Evolutionary conservation across 345 rosid species (phyloP), one percentile per base, ranked within the genome.

Genomic region (Gossypium raimondii): DNA sequence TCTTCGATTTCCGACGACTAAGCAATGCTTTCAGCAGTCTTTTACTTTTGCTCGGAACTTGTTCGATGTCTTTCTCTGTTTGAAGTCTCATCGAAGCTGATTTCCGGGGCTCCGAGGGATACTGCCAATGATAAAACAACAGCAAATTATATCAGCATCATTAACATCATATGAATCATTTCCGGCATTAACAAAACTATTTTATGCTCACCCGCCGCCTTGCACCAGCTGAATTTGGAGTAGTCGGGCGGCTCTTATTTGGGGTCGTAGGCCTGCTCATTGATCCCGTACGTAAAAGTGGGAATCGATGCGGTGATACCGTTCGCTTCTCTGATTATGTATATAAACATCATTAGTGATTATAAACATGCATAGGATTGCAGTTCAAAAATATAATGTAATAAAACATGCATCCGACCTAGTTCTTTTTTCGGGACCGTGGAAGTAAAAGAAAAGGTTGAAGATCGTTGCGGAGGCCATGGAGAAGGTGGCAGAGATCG

Each of bases 1-100:
- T 94, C 91, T 89, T 92, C 2, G 93, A 86, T 82, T 94, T 94
- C 73, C 97, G 98, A 59, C 97, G 85, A 78, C 98, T 92, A 60
- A 94, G 97, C 80, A 94, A 81, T 17, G 97, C 92, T 84, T 92
- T 92, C 68, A 92, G 94, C 16, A 94, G 87, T 13, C 93, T 89
- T 77, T 92, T 94, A 72, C 98, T 89, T 82, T 92, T 94, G 87
- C 97, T 92, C 3, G 90, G 97, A 66, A 83, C 65, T 10, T 87
- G 93, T 60, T 94, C 94, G 12, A 80, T 24, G 25, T 88, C 93
- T 86, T 83, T 86, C 67, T 87, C 97, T 0, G 90, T 77, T 5
- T 81, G 91, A 70, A 84, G 72, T 0, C 89, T 86, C 89, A 89
- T 90, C 3, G 97, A 92, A 74, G 88, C 84, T 0, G 96, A 94